These are phyloP conservation scores for Ceraceosorus guamensis DNA, from an alignment of 1,284 basidiomycete species.

Conservation along the genomic window DNA sequence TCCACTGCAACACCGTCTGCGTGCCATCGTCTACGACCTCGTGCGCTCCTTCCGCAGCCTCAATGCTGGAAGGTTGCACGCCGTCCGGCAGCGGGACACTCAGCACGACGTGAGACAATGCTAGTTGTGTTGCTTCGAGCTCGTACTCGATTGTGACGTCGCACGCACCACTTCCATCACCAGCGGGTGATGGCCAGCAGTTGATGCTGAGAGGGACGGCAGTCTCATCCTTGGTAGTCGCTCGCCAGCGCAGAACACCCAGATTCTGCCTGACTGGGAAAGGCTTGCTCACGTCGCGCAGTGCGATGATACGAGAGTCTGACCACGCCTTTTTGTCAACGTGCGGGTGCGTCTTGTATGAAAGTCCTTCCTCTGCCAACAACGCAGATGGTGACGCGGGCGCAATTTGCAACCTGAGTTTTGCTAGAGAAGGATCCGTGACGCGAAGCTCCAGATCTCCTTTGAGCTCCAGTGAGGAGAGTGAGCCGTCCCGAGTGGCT, in stretches of 20 bases:
- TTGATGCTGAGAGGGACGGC: constrained; percentile 85
- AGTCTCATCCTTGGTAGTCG: constrained; percentile 82
- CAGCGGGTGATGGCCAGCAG: constrained; percentile 88
- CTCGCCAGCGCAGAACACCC: constrained; percentile 77
- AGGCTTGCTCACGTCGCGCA: constrained; percentile 72
- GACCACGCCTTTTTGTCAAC: constrained; percentile 76
- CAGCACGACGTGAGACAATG: constrained; percentile 76
- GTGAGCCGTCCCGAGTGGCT: constrained; percentile 79
- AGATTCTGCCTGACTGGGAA: constrained; percentile 83
- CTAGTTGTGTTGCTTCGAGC: constrained; percentile 62
- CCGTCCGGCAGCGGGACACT: constrained; percentile 84
- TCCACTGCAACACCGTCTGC: constrained; percentile 67
- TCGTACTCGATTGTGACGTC: constrained; percentile 97
- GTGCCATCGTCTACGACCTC: constrained; percentile 48
- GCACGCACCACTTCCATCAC: constrained; percentile 65
- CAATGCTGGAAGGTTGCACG: constrained; percentile 62
- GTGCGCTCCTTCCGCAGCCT: constrained; percentile 66
- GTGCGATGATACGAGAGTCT: constrained; percentile 61
- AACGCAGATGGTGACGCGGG: constrained; percentile 56
- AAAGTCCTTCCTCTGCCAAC: constrained; percentile 61
- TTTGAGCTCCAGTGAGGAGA: constrained; percentile 80
- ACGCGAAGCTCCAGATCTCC: constrained; percentile 90
- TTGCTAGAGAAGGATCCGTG: constrained; percentile 66
- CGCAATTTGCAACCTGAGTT: constrained; percentile 65
- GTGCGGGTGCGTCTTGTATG: constrained; percentile 92